Base-by-base conservation (phyloP, 2,329 filamentous ascomycete genomes). In the Penicillium digitatum region DNA sequence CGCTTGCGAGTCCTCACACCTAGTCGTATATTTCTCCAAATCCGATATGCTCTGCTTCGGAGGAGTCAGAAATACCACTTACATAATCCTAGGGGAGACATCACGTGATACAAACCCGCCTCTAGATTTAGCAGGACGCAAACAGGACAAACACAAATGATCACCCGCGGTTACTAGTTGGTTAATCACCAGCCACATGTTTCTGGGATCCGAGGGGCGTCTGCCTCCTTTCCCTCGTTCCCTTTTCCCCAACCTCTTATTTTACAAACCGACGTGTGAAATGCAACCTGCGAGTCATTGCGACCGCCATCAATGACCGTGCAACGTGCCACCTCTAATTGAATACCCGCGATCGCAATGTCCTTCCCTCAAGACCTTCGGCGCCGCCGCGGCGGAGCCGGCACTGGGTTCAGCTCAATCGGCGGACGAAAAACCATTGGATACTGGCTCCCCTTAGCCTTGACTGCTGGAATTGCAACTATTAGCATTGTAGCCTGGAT, bases 401-500 rank as follows among this genome's bases (percentile, higher is more conserved):
- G 71, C 54, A 63, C 67, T 52, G 73, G 73, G 46, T 77, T 77
- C 66, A 74, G 74, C 67, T 66, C 73, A 42, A 71, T 72, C 10
- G 72, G 75, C 22, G 65, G 68, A 52, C 71, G 74, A 32, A 76
- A 76, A 18, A 67, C 73, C 34, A 64, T 78, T 61, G 76, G 87
- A 68, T 93, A 95, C 76, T 96, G 92, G 90, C 84, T 96, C 57
- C 93, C 93, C 59, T 81, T 97, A 54, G 87, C 86, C 62, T 76
- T 96, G 61, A 96, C 92, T 47, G 85, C 95, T 55, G 92, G 90
- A 44, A 85, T 95, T 64, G 93, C 93, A 57, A 90, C 92, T 22
- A 86, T 89, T 52, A 91, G 92, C 32, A 77, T 95, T 45, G 92
- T 87, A 49, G 90, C 90, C 54, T 97, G 93, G 93, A 85, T 92